Base-by-base conservation (phyloP, 257 asterid species). In the Coffea canephora region DNA sequence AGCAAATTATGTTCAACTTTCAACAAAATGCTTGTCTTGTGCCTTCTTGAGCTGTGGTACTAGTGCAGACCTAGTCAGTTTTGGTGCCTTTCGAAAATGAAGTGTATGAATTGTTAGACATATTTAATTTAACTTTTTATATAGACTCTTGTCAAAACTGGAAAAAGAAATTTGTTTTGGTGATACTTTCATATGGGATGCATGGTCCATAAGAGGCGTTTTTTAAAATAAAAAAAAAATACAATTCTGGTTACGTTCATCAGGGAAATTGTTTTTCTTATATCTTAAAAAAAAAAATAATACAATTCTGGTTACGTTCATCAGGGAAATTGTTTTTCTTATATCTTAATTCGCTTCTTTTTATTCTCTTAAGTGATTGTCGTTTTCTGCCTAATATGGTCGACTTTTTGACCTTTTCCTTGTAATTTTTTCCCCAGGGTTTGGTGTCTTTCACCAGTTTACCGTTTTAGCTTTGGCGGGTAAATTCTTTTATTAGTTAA, bases 401-500 rank as follows among this genome's bases (percentile, higher is more conserved):
- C 48, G 45, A 64, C 34, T 76, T 21, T 66, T 16, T 25, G 13
- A 9, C 43, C 27, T 46, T 61, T 34, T 74, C 46, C 68, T 78
- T 72, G 57, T 62, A 54, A 71, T 72, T 25, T 75, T 72, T 78
- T 57, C n/a, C 81, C 86, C 93, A 90, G 91, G 94, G 74, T 79
- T 80, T 66, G 55, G 82, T 78, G 61, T 74, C 73, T 57, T 77
- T 79, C 86, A 73, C 89, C 88, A 84, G 43, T 81, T 65, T 73
- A 80, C 84, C 82, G 82, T 78, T 69, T 82, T 67, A 71, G 79
- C 78, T 81, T 83, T 74, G 82, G 86, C 84, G 81, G 91, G 91
- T 70, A 71, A 82, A 90, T 90, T 94, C 90, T 87, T 90, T 90
- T 73, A 83, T 83, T 86, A 74, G 78, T 88, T 81, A 43, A 85